Evolutionary conservation across 176 grass and related monocot genomes (phyloP).

Genomic region (Olyra latifolia): DNA sequence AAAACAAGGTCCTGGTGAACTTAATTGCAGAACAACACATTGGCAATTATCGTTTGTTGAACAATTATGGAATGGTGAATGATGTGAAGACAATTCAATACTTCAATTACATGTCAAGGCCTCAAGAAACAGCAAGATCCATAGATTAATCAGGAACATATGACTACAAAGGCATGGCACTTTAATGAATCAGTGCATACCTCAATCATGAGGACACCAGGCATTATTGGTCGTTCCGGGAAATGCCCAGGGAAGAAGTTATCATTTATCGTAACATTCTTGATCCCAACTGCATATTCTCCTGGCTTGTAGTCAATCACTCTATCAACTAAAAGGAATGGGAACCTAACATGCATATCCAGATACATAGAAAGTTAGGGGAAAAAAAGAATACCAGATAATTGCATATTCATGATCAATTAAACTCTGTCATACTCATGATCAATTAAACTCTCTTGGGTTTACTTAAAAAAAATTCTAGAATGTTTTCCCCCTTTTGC

Average conservation of each 20-base stretch:
- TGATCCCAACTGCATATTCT: conserved; percentile 56
- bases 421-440: too few species aligned
- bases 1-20: conserved; percentile 10
- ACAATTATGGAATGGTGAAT: neutral
- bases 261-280: conserved; percentile 96
- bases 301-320: conserved; percentile 83
- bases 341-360: conserved; percentile 46
- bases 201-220: conserved; percentile 88
- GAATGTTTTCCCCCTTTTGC: neutral
- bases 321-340: conserved; percentile 90
- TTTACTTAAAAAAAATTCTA: too few species aligned
- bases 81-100: neutral
- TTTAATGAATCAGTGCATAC: conserved; percentile 26
- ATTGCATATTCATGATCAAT: neutral
- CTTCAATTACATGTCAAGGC: too few species aligned
- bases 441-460: neutral
- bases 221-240: conserved; percentile 77
- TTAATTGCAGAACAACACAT: conserved; percentile 3
- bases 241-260: conserved; percentile 82
- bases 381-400: neutral
- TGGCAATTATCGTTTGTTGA: neutral
- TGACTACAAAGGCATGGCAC: neutral
- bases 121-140: neutral
- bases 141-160: neutral
- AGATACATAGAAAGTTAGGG: conserved; percentile 7